Base-by-base conservation (phyloP, 768 basidiomycete genomes). In the Pleurotus citrinopileatus region DNA sequence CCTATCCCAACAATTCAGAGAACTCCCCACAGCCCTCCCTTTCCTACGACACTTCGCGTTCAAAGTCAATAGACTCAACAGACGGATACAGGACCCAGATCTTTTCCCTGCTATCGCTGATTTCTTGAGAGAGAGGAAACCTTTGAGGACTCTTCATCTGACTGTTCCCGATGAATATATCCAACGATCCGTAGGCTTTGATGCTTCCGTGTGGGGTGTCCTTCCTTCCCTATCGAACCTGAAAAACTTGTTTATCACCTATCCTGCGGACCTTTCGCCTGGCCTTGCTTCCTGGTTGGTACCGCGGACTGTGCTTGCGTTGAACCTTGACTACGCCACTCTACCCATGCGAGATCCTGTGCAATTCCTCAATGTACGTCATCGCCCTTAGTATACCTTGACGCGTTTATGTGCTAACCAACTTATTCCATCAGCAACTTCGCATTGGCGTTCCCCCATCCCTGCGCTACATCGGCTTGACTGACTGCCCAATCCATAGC, bases 181-280 rank as follows among this genome's bases (percentile, higher is more conserved):
- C 19, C 78, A 80, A 58, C 72, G 71, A 56, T 71, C 75, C 5
- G 73, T 84, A 8, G 87, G 87, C 23, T 88, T 85, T 58, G 83
- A 87, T 57, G 83, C 87, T 0, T 78, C 82, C 1, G 73, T 82
- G 5, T 89, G 86, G 87, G 86, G 87, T 8, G 81, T 88, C 6
- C 70, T 90, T 8, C 86, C 86, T 0, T 76, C 76, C 4, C 66
- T 90, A 22, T 65, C 69, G 15, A 72, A 72, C 10, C 64, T 90
- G 47, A 75, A 67, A n/a, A 76, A 73, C 34, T 63, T 89, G 53
- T 76, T 72, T 48, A 84, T 87, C 52, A 81, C 80, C 3, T 80
- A 87, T 60, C 87, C 87, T 1, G 69, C 72, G 56, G 86, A 87
- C 63, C 66, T 89, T 34, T 76, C 83, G 1, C 75, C 84, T 0